phyloP scores from a whole-genome alignment of 352 stramenopile species.

The Achlya hypogyna region DNA sequence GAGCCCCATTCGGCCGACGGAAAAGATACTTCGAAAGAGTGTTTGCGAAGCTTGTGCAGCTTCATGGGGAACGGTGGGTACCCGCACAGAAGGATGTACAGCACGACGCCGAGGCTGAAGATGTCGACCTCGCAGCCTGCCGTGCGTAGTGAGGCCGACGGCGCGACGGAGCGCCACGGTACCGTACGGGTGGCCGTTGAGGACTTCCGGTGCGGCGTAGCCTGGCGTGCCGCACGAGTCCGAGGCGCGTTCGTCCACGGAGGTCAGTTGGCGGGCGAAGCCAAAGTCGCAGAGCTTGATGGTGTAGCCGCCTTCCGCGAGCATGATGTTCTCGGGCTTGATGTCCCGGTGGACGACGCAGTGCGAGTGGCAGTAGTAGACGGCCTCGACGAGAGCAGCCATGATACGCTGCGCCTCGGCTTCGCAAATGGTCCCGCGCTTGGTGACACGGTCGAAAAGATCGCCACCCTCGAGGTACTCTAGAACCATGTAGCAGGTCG shows the following conservation, averaged over 20 bases:
- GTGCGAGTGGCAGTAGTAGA: constrained; percentile 89
- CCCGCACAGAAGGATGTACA: constrained; percentile 82
- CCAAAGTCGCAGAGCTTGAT: constrained; percentile 84
- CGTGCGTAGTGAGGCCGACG: background rate
- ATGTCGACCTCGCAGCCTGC: constrained; percentile 55
- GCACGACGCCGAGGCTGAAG: constrained; percentile 84
- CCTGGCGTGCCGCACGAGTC: constrained; percentile 78
- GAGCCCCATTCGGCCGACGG: constrained; percentile 69
- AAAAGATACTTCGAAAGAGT: constrained; percentile 76
- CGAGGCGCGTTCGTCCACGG: constrained; percentile 49
- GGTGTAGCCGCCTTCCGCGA: constrained; percentile 39
- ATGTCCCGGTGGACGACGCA: constrained; percentile 79
- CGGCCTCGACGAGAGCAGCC: constrained; percentile 72
- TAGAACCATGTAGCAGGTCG: constrained; percentile 97
- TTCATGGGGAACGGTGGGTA: constrained; percentile 86
- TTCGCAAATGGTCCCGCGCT: constrained; percentile 63
- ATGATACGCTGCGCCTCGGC: constrained; percentile 56
- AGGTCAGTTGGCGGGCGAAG: constrained; percentile 61
- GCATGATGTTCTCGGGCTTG: constrained; percentile 79
- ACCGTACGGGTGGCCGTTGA: constrained; percentile 72
- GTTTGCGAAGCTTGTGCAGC: constrained; percentile 66
- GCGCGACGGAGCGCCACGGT: constrained; percentile 18
- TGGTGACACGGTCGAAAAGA: constrained; percentile 80
- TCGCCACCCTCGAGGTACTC: constrained; percentile 91
- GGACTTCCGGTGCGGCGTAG: constrained; percentile 75